Conservation (phyloP, 768 basidiomycete species). For the Trametes villosa region DNA sequence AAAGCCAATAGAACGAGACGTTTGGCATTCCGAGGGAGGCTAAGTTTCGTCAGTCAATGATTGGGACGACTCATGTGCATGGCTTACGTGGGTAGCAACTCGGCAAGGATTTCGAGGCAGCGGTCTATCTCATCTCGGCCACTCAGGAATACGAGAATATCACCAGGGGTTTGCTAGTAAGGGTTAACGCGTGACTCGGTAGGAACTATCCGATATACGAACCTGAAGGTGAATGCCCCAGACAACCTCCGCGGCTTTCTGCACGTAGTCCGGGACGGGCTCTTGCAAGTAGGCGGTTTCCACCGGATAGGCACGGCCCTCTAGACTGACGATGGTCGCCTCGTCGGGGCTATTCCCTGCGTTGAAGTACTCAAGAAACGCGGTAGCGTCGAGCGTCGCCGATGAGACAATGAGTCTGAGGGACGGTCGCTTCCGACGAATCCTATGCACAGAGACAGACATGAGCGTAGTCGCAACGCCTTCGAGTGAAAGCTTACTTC, state of each 20-base stretch:
- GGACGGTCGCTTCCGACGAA: conserved; percentile 87
- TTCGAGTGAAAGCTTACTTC: conserved; percentile 83
- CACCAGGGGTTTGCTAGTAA: conserved; percentile 78
- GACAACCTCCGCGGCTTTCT: conserved; percentile 78
- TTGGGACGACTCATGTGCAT: too few species aligned
- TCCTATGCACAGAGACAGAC: too few species aligned
- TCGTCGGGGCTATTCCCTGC: conserved; percentile 63
- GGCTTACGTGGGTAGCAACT: conserved; percentile 74
- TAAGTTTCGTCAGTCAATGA: conserved; percentile 33
- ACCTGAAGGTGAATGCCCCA: conserved; percentile 86
- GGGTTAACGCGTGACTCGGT: neutral
- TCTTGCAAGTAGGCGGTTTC: conserved; percentile 87
- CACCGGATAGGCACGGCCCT: conserved; percentile 95
- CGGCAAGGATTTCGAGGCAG: conserved; percentile 79
- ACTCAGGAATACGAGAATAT: conserved; percentile 92
- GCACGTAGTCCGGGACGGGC: conserved; percentile 79
- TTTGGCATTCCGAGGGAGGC: conserved; percentile 57
- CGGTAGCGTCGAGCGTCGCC: conserved; percentile 91
- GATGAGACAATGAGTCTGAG: conserved; percentile 93
- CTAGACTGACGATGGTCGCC: conserved; percentile 84
- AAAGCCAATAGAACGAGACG: conserved; percentile 74
- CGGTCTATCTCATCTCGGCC: conserved; percentile 96
- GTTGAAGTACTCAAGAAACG: conserved; percentile 90
- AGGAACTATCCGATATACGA: conserved; percentile 17
- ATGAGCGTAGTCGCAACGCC: too few species aligned